phyloP scores from a whole-genome alignment of 257 asterid species.

The Jacaranda copaia region DNA sequence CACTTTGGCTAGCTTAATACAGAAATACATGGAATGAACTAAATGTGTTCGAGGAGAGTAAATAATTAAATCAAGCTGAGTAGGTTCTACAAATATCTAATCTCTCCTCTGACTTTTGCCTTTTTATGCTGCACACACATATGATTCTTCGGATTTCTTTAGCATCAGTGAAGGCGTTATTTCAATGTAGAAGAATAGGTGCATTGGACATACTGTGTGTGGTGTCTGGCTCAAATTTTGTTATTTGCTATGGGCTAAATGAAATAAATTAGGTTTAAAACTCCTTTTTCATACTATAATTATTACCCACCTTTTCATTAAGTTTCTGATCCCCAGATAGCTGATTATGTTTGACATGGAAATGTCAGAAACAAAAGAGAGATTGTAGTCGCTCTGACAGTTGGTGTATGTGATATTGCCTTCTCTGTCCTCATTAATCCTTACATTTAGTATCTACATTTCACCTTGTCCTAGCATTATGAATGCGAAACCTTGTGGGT shows the following conservation, averaged over 20 bases:
- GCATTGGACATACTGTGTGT: neutral
- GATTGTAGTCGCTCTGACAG: neutral
- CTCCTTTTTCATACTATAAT: neutral
- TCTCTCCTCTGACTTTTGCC: neutral
- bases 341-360: neutral
- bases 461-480: slow-evolving; percentile 16
- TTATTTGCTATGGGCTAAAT: neutral
- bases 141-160: neutral
- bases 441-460: slow-evolving; percentile 20
- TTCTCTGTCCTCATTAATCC: slow-evolving; percentile 17
- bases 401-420: neutral
- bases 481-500: neutral
- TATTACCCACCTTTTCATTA: neutral
- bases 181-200: neutral
- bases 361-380: too few relatives aligned
- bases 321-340: neutral
- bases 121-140: neutral
- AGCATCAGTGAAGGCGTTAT: neutral
- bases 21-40: too few relatives aligned
- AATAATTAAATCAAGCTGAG: neutral
- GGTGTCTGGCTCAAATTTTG: neutral
- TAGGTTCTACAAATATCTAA: neutral
- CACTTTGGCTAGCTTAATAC: too few relatives aligned
- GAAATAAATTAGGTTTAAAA: neutral
- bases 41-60: too few relatives aligned